Conservation (phyloP, 2,329 filamentous ascomycete genomes). For the Ceratocystis albifundus region DNA sequence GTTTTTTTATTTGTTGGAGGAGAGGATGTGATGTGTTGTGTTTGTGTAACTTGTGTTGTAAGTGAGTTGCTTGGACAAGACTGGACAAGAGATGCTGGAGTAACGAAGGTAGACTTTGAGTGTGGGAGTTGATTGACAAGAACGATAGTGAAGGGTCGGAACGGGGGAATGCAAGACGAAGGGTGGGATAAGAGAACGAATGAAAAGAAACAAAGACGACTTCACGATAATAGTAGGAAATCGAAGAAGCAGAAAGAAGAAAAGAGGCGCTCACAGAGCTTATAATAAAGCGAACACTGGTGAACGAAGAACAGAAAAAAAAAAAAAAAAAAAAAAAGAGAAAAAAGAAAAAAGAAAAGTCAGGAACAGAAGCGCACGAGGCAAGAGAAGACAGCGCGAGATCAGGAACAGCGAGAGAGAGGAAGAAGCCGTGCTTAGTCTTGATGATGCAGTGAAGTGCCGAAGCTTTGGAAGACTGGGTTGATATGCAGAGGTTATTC, state of each 20-base stretch:
- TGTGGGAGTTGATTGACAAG: neutral
- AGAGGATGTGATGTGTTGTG: slow-evolving; percentile 8
- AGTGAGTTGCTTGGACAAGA: no score
- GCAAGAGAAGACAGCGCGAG: neutral
- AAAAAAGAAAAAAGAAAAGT: neutral
- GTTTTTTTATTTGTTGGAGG: slow-evolving; percentile 18
- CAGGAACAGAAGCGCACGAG: neutral
- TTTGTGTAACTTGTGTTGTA: no score
- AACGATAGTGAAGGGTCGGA: slow-evolving; percentile 1
- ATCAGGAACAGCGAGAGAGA: neutral
- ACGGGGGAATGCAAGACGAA: neutral
- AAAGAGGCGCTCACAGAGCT: slow-evolving; percentile 3
- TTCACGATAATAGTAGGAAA: slow-evolving; percentile 13
- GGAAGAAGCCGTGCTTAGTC: neutral
- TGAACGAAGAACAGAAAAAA: neutral
- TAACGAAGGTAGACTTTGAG: no score
- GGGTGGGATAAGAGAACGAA: neutral
- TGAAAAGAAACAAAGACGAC: neutral
- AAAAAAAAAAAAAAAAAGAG: neutral
- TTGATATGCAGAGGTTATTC: neutral
- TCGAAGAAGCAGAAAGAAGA: slow-evolving; percentile 4
- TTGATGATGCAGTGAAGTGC: neutral
- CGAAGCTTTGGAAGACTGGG: no score
- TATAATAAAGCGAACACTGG: neutral
- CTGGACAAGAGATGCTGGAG: no score